A percentile compares a stretch with the other conserved stretches of the same genome.
These are phyloP conservation scores for Aureobasidium sp. DNA, from an alignment of 2,329 filamentous ascomycete species.

Conservation along the genomic window DNA sequence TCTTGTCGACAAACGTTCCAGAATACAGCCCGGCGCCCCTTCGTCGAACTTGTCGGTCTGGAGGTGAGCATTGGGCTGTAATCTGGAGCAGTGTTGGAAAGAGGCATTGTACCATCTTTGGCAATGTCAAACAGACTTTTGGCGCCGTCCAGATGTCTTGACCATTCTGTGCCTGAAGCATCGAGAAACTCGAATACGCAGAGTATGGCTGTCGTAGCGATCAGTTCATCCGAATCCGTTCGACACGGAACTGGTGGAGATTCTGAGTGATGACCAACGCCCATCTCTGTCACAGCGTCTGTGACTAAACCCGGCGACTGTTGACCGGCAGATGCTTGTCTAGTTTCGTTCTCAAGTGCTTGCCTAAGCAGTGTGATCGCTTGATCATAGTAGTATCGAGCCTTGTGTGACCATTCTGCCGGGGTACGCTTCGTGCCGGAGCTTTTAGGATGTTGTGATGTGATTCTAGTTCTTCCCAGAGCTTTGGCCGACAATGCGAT, in stretches of 20 bases:
- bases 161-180: constrained; percentile 54
- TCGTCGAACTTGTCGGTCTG: constrained; percentile 27
- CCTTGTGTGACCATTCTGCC: constrained; percentile 51
- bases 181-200: constrained; percentile 63
- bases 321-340: neutral
- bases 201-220: constrained; percentile 57
- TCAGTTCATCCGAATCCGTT: constrained; percentile 49
- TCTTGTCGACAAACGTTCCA: constrained; percentile 62
- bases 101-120: constrained; percentile 31
- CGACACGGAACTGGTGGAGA: constrained; percentile 19
- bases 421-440: constrained; percentile 10
- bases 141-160: constrained; percentile 55
- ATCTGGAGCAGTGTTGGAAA: neutral
- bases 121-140: constrained; percentile 53
- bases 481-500: constrained; percentile 56
- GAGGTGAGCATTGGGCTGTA: neutral
- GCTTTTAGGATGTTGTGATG: neutral
- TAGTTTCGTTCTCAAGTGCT: constrained; percentile 21
- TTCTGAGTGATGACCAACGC: neutral
- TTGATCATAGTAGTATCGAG: constrained; percentile 50
- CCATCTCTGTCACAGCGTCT: neutral
- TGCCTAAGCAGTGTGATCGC: constrained; percentile 27
- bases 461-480: constrained; percentile 39
- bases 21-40: constrained; percentile 51
- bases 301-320: constrained; percentile 25